Percentiles rank a stretch among this genome's conserved stretches.
Conservation (phyloP, 2,329 filamentous ascomycete genomes). For the Diaporthe sp. region DNA sequence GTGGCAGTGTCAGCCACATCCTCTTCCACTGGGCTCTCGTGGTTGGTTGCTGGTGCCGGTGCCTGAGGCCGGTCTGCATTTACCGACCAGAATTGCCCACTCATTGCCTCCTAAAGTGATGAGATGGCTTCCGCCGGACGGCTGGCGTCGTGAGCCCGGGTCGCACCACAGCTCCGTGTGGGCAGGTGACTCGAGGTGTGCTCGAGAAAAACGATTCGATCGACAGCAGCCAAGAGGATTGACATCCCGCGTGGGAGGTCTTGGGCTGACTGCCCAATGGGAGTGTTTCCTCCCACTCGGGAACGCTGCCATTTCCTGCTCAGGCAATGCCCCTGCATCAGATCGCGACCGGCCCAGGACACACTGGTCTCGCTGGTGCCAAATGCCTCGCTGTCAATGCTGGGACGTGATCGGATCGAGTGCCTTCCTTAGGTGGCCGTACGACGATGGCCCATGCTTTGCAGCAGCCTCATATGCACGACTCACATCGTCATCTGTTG, state of each 20-base stretch:
- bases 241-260: slow-evolving; percentile 39
- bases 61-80: background rate
- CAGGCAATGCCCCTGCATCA: slow-evolving; percentile 20
- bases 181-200: slow-evolving; percentile 32
- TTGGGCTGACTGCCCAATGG: slow-evolving; percentile 25
- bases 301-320: background rate
- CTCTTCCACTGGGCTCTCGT: background rate
- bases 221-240: background rate
- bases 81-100: background rate
- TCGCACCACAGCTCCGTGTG: slow-evolving; percentile 34
- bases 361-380: background rate
- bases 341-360: slow-evolving; percentile 1
- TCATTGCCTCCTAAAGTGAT: background rate
- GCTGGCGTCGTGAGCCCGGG: background rate
- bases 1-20: background rate
- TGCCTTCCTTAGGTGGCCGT: background rate
- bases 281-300: slow-evolving; percentile 27
- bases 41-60: slow-evolving; percentile 20
- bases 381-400: background rate
- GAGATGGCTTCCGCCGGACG: background rate
- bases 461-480: slow-evolving; percentile 10
- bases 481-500: background rate
- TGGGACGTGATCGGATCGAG: slow-evolving; percentile 13
- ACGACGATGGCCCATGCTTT: background rate
- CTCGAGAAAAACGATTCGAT: slow-evolving; percentile 1